Base-by-base conservation (phyloP, 1,284 basidiomycete genomes). In the Tilletia caries region DNA sequence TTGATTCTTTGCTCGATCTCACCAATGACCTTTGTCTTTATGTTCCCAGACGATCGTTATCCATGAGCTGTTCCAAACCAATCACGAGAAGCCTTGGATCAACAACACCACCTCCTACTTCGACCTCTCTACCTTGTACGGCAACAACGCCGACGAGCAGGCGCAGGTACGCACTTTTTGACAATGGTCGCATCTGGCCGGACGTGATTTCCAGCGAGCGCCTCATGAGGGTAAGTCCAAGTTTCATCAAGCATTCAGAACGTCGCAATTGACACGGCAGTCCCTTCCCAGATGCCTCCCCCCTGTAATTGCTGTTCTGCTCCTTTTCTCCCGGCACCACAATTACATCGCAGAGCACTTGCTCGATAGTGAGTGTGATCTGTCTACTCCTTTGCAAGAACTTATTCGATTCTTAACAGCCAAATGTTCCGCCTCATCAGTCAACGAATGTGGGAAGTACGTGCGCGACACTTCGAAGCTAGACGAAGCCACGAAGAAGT, bases 281-380 rank as follows among this genome's bases (percentile, higher is more conserved):
- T 44, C 41, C 41, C 20, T 50, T 18, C 46, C 5, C 20, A 50
- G 75, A 91, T 93, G 89, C 90, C 91, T 0, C 91, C 91, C 13
- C 85, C 89, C 1, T n/a, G 86, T 86, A 6, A 87, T 89, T 71
- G 90, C 90, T 0, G 85, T 92, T 54, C 85, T 91, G 1, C 86
- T 92, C 27, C 83, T 92, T 5, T 86, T 93, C 72, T 87, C 85
- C 75, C 77, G 81, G 54, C 75, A 76, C 70, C 92, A 95, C 84
- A 95, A 95, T 79, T 91, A 87, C 79, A 87, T 92, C 70, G 90
- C 90, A 0, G 85, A 90, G 70, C 89, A 87, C 75, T 86, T 93
- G 44, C 79, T 90, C 27, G 84, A 87, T 67, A 88, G 46, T 50
- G 46, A 50, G 46, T 50, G 76, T 81, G 69, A 18, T 50, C 46